A percentile compares a stretch with the other conserved stretches of the same genome.
Conservation (phyloP, 176 grass and related monocot genomes). For the Paspalum vaginatum region DNA sequence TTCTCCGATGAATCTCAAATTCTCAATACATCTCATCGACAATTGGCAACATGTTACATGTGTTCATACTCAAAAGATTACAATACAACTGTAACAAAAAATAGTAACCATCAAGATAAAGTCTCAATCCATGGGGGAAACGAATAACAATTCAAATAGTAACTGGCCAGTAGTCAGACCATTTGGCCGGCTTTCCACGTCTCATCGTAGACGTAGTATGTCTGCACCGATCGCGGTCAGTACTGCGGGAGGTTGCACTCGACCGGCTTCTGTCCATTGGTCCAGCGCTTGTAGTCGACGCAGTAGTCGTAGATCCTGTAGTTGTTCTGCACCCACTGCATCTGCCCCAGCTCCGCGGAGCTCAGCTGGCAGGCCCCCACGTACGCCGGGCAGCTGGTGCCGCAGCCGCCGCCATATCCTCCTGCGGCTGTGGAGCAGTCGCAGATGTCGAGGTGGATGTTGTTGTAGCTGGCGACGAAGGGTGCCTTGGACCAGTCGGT, state of each 20-base stretch:
- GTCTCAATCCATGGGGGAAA: too few species aligned
- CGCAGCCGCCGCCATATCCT: neutral
- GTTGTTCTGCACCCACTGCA: constrained; percentile 50
- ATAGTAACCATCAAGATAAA: too few species aligned
- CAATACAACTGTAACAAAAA: too few species aligned
- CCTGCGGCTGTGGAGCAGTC: too few species aligned
- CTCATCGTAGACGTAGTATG: too few species aligned
- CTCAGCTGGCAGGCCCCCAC: neutral
- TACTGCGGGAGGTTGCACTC: constrained; percentile 56
- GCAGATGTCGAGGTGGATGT: constrained; percentile 48
- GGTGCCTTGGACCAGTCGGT: constrained; percentile 60
- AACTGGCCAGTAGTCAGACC: too few species aligned
- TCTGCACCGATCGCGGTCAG: neutral
- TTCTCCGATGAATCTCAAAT: too few species aligned
- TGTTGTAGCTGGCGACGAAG: constrained; percentile 59
- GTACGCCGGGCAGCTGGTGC: constrained; percentile 16
- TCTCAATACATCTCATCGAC: too few species aligned
- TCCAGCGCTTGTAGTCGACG: constrained; percentile 40
- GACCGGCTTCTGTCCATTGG: constrained; percentile 28
- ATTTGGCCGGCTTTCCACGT: too few species aligned
- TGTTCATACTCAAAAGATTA: too few species aligned
- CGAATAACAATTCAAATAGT: too few species aligned
- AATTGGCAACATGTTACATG: too few species aligned
- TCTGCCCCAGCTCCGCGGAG: constrained; percentile 22
- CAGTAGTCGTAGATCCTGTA: constrained; percentile 77